Evolutionary conservation across 306 rosid species (phyloP), one percentile per base, ranked within the genome.

Genomic region (Cicer pinnatifidum): DNA sequence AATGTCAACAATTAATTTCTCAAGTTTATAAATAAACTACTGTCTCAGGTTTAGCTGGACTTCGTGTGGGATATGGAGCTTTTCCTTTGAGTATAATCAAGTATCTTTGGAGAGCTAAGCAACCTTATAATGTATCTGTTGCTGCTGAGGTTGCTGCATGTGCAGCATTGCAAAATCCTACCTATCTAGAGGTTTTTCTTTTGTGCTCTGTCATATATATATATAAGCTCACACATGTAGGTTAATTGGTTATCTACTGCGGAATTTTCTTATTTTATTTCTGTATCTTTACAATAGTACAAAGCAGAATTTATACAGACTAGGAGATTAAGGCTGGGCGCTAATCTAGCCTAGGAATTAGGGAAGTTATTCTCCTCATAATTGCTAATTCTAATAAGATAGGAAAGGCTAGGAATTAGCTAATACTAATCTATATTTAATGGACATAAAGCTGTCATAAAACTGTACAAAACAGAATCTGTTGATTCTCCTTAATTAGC

Each of bases 61-160:
- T 91, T 72, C 96, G 99, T 28, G 99, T 94, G 60, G 99, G 99
- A 75, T 94, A 94, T 75, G 99, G 99, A 84, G 97, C 99, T 52
- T 91, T 94, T 86, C 96, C 99, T 13, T 75, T 81, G 82, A 87
- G 91, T 78, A 82, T 94, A 28, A 91, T 94, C n/a, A 90, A 91
- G 82, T 94, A 82, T 78, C 86, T 89, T 33, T 94, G 99, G 99
- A 85, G 97, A 84, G 99, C 97, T 78, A 91, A 94, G 84, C 99
- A 94, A 79, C 99, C 99, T 9, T 94, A 94, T 63, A 94, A 91
- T 71, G 99, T 94, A 8, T 94, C 99, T 39, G 96, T 88, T 72
- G 91, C 99, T 79, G 97, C 99, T 62, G 99, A 94, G 88, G 66
- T 94, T 75, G 76, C 97, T 82, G 99, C 97, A 0, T 91, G 97